Evolutionary conservation across 2,329 filamentous ascomycete species (phyloP).

Genomic region (Aureobasidium lini): DNA sequence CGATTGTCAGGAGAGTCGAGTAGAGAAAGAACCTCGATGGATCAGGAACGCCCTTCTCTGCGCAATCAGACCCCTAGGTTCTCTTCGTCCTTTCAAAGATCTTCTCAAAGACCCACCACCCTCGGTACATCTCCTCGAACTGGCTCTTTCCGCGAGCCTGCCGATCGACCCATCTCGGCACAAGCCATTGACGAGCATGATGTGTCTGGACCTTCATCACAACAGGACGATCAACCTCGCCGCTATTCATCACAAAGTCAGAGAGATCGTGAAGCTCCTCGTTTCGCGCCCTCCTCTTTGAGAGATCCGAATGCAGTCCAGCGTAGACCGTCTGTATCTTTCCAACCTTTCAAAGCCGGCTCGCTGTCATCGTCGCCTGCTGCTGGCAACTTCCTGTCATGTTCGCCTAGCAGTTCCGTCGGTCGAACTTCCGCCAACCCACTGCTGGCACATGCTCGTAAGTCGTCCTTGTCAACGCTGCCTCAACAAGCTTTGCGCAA

Average conservation of each 20-base stretch:
- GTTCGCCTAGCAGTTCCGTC: constrained; percentile 45
- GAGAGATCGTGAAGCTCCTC: constrained; percentile 4
- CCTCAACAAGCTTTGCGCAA: constrained; percentile 67
- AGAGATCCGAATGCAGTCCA: constrained; percentile 41
- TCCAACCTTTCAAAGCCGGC: constrained; percentile 93
- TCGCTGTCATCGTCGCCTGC: constrained; percentile 84
- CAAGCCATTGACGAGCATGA: background rate
- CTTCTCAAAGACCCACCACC: background rate
- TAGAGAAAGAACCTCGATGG: constrained; percentile 6
- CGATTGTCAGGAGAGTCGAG: background rate
- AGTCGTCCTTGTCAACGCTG: constrained; percentile 65
- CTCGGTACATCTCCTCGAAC: constrained; percentile 7
- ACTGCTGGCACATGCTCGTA: constrained; percentile 46
- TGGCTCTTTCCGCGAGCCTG: constrained; percentile 10
- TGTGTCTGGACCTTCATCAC: background rate
- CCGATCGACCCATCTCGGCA: constrained; percentile 14
- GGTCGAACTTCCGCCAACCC: constrained; percentile 28
- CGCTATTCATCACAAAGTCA: constrained; percentile 4
- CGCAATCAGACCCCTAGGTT: background rate
- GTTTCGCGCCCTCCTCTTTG: constrained; percentile 21
- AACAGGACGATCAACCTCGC: constrained; percentile 5
- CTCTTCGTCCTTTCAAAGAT: background rate
- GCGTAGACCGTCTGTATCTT: constrained; percentile 76
- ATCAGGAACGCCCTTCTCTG: constrained; percentile 5
- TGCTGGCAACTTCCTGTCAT: constrained; percentile 42